Evolutionary conservation across 345 rosid species (phyloP), one percentile per base, ranked within the genome.

Genomic region (Theobroma cacao): DNA sequence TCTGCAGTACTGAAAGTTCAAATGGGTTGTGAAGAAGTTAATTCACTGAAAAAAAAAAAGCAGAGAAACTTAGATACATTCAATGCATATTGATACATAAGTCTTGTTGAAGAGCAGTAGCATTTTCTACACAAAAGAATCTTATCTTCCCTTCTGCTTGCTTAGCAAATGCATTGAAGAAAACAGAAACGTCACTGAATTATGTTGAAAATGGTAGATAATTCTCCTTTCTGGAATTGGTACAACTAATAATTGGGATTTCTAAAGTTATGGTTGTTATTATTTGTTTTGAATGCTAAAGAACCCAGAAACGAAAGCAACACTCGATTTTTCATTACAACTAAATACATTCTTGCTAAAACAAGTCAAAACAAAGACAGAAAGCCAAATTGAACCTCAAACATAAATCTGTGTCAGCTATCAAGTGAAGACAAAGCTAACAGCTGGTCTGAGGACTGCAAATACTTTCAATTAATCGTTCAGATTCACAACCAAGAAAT

Each of bases 1-100:
- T 92, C 95, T 47, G 98, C 93, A 12, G 98, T 92, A 79, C 98
- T 95, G 97, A 79, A 84, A 84, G 61, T 76, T 63, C 67, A 56
- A 67, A 40, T 18, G n/a, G 43, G 70, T 31, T 62, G 45, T 9
- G 47, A 74, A 9, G 14, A 74, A 59, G 38, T 38, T 58, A 59
- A 17, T 60, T 28, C 43, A 71, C 8, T 47, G 41, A 17, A 20
- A 31, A n/a, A 8, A 41, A 41, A 8, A 20, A 7, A 17, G 10
- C 58, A 12, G 3, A 69, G 3, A 28, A 45, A 47, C 40, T 30
- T 13, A 34, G 50, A 67, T 15, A 8, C 52, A 41, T 67, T 67
- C 20, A 12, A 41, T 67, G n/a, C 38, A 61, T 41, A 41, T 41
- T 41, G 45, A 61, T 5, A 17, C 40, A 61, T 13, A 26, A 26